Conservation (phyloP, 495 filamentous ascomycete genomes). For the Penicillium silybi region DNA sequence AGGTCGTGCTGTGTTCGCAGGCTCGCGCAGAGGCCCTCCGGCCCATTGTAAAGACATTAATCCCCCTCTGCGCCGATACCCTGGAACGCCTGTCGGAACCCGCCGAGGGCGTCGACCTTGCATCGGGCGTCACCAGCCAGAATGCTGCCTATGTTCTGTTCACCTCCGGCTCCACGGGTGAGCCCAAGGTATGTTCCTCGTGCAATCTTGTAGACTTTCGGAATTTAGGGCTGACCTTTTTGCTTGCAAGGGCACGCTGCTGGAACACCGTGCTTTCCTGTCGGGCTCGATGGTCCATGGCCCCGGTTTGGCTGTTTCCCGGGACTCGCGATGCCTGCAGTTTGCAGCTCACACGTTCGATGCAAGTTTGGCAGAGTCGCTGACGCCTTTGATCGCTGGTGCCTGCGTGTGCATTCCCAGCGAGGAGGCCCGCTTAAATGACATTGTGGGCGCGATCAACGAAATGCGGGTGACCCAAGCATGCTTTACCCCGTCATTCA, state of each 20-base stretch:
- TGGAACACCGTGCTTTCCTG: slow-evolving; percentile 45
- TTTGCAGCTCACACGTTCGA: slow-evolving; percentile 55
- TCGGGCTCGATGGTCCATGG: slow-evolving; percentile 44
- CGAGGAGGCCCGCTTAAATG: slow-evolving; percentile 48
- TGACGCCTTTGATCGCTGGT: slow-evolving; percentile 42
- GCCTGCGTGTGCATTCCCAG: slow-evolving; percentile 46
- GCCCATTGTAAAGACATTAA: slow-evolving; percentile 26
- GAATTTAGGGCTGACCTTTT: not conserved
- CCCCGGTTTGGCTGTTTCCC: slow-evolving; percentile 25
- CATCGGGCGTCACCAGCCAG: slow-evolving; percentile 29
- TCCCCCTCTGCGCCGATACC: slow-evolving; percentile 32
- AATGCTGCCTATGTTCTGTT: slow-evolving; percentile 45
- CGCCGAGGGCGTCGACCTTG: slow-evolving; percentile 14
- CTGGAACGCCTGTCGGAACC: slow-evolving; percentile 25
- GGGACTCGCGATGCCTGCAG: slow-evolving; percentile 39
- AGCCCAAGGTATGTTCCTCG: slow-evolving; percentile 43
- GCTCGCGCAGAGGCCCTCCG: slow-evolving; percentile 24
- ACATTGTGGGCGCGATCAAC: slow-evolving; percentile 45
- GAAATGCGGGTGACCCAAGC: slow-evolving; percentile 42
- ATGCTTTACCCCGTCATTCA: slow-evolving; percentile 51
- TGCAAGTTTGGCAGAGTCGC: slow-evolving; percentile 40
- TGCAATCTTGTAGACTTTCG: not conserved
- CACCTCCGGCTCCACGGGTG: slow-evolving; percentile 49
- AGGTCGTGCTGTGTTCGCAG: slow-evolving; percentile 53
- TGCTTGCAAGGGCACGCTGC: slow-evolving; percentile 36